Percentiles rank a stretch among this genome's conserved stretches.
Conservation (phyloP, 768 basidiomycete species). For the Fomitopsis serialis region DNA sequence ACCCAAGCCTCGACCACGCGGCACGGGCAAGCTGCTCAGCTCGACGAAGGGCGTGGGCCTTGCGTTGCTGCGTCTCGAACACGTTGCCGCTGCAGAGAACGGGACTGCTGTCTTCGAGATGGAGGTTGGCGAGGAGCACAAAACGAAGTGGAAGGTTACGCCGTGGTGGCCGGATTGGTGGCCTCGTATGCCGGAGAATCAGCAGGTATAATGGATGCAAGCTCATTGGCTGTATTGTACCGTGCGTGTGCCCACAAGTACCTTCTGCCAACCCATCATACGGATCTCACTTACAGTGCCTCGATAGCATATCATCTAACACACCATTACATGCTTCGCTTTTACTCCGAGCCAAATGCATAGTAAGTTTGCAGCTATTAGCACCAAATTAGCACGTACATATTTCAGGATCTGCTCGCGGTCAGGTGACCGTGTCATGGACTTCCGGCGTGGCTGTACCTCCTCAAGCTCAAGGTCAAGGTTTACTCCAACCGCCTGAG, state of each 20-base stretch:
- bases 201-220: neutral
- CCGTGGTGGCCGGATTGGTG: constrained; percentile 48
- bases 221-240: neutral
- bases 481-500: no score
- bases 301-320: neutral
- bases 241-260: neutral
- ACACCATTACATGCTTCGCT: no score
- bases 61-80: constrained; percentile 77
- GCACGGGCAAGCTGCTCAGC: constrained; percentile 70
- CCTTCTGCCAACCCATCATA: neutral
- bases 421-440: no score
- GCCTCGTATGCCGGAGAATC: constrained; percentile 30
- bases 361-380: no score
- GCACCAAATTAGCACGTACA: no score
- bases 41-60: constrained; percentile 58
- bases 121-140: constrained; percentile 23
- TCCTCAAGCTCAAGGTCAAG: no score
- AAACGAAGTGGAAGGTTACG: constrained; percentile 35
- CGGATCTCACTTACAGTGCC: neutral
- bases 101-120: constrained; percentile 40
- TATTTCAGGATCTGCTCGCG: no score
- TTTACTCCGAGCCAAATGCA: no score
- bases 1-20: constrained; percentile 40
- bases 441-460: no score
- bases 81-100: constrained; percentile 49